These are phyloP conservation scores for Termitomyces eurrhizus DNA, from an alignment of 768 basidiomycete genomes.

Conservation along the genomic window DNA sequence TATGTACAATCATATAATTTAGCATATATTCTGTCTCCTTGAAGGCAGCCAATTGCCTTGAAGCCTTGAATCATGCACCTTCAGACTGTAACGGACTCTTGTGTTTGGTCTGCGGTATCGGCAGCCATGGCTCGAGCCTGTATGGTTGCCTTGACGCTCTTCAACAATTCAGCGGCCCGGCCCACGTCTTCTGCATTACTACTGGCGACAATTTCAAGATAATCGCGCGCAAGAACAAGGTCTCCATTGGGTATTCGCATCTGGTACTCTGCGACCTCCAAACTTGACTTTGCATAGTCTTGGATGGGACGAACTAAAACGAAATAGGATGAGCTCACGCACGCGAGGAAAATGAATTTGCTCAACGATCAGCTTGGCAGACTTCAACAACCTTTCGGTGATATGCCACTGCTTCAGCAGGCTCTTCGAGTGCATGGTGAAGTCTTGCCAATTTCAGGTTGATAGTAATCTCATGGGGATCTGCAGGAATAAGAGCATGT, in stretches of 20 bases:
- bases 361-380: slow-evolving; percentile 57
- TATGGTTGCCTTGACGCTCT: slow-evolving; percentile 43
- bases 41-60: not conserved
- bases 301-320: slow-evolving; percentile 59
- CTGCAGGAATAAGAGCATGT: slow-evolving; percentile 80
- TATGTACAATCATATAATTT: not conserved
- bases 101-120: slow-evolving; percentile 14
- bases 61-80: not conserved
- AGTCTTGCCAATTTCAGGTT: slow-evolving; percentile 73
- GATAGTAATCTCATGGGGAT: slow-evolving; percentile 71
- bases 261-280: slow-evolving; percentile 82
- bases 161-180: slow-evolving; percentile 68
- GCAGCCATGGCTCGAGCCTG: slow-evolving; percentile 19
- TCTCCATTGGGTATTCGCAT: slow-evolving; percentile 60
- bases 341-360: slow-evolving; percentile 17
- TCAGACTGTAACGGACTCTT: not conserved
- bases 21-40: not conserved
- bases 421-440: slow-evolving; percentile 63
- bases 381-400: slow-evolving; percentile 80
- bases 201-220: slow-evolving; percentile 66
- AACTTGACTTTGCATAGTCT: slow-evolving; percentile 80
- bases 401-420: slow-evolving; percentile 66
- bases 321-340: slow-evolving; percentile 21
- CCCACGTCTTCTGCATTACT: slow-evolving; percentile 84
- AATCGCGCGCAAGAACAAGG: slow-evolving; percentile 65